phyloP scores from a whole-genome alignment of 345 rosid species.

The Luvunga scandens region DNA sequence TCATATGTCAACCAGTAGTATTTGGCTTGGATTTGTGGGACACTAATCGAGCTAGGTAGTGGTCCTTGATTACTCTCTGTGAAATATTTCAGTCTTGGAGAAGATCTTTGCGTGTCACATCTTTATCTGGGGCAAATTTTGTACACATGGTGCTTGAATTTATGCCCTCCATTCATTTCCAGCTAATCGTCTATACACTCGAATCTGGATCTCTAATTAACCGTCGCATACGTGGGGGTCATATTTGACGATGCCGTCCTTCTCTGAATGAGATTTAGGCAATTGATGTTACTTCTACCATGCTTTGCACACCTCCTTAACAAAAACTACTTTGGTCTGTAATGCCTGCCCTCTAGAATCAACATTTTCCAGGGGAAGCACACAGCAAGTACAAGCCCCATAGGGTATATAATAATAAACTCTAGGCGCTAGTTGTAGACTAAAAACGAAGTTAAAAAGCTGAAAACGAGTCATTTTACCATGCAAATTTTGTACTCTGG shows the following conservation, averaged over 20 bases:
- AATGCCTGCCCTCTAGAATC: neutral
- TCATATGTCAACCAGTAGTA: neutral
- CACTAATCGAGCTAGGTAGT: neutral
- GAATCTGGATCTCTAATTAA: neutral
- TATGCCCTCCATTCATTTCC: slow-evolving; percentile 15
- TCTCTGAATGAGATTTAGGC: neutral
- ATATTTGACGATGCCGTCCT: neutral
- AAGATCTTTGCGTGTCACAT: slow-evolving; percentile 5
- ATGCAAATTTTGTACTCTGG: neutral
- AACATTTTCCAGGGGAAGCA: neutral
- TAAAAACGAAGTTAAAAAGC: too few species aligned
- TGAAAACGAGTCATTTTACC: neutral
- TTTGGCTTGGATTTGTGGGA: neutral
- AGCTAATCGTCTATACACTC: neutral
- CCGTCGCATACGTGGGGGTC: neutral
- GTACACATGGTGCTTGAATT: neutral
- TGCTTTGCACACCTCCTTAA: too few species aligned
- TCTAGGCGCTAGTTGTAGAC: too few species aligned
- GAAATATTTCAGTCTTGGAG: neutral
- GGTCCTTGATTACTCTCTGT: neutral
- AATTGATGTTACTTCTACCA: neutral
- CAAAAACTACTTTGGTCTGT: neutral
- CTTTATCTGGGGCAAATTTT: neutral
- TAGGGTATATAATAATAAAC: too few species aligned
- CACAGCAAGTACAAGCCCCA: neutral